Percentiles rank a stretch among this genome's conserved stretches.
Evolutionary conservation across 2,329 filamentous ascomycete genomes (phyloP).

Genomic region (Ophiosphaerella narmari): DNA sequence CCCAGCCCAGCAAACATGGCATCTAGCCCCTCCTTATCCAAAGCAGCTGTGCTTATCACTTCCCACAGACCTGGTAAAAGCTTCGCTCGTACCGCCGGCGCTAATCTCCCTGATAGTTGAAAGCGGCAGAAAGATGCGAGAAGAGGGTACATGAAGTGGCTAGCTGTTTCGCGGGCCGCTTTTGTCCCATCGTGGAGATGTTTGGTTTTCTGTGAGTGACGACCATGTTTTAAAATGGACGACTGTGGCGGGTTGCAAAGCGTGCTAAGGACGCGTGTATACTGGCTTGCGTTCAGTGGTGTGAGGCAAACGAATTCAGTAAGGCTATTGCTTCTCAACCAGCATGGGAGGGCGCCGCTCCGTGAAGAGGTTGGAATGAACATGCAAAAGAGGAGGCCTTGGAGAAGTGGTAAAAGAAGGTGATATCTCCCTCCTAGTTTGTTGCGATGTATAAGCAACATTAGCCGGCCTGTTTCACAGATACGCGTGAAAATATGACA

Average conservation of each 20-base stretch:
- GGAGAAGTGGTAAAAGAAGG: slow-evolving; percentile 60
- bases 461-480: slow-evolving; percentile 57
- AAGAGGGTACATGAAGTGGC: slow-evolving; percentile 62
- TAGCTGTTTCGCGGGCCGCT: slow-evolving; percentile 61
- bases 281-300: slow-evolving; percentile 54
- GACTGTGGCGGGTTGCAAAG: slow-evolving; percentile 66
- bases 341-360: slow-evolving; percentile 32
- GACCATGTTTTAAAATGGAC: slow-evolving; percentile 53
- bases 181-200: slow-evolving; percentile 63
- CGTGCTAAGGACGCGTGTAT: slow-evolving; percentile 61
- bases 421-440: slow-evolving; percentile 65
- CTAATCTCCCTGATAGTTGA: slow-evolving; percentile 56
- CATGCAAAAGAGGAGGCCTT: slow-evolving; percentile 59
- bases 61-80: slow-evolving; percentile 63
- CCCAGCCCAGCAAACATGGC: slow-evolving; percentile 47
- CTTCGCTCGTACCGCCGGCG: slow-evolving; percentile 56
- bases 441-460: slow-evolving; percentile 62
- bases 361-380: slow-evolving; percentile 53
- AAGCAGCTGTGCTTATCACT: slow-evolving; percentile 34
- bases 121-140: slow-evolving; percentile 61
- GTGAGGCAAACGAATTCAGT: slow-evolving; percentile 31
- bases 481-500: slow-evolving; percentile 58
- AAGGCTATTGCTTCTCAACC: slow-evolving; percentile 29
- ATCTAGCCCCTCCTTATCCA: slow-evolving; percentile 37
- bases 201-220: slow-evolving; percentile 33